Evolutionary conservation across 352 stramenopile species (phyloP), one percentile per base, ranked within the genome.

Genomic region (Albugo candida): DNA sequence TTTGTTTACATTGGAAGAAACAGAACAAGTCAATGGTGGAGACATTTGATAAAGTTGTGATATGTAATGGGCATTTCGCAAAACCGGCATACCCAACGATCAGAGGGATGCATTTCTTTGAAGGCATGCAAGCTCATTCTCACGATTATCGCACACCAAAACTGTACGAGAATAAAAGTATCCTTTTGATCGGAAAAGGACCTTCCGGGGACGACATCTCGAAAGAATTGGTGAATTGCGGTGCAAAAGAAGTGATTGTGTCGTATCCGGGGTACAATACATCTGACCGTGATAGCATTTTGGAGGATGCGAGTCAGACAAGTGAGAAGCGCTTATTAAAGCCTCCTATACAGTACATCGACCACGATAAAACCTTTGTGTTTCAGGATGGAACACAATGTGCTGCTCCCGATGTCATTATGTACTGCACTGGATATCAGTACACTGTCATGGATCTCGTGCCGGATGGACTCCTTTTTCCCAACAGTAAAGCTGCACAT

Each of bases 61-160:
- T 88, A 19, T 85, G 72, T 60, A 85, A 85, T 41, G 75, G 75
- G 21, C 75, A 88, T 45, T 88, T 88, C 36, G 68, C 72, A 19
- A 55, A 64, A 45, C 72, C 72, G 5, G 68, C 64, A 12, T 61
- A 63, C 16, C 58, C 63, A 1, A 24, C 35, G 1, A 79, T 85
- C 49, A 55, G 61, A 13, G 70, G 75, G 13, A 31, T n/a, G n/a
- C n/a, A n/a, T n/a, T n/a, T n/a, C n/a, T n/a, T n/a, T n/a, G n/a
- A n/a, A n/a, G n/a, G n/a, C n/a, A n/a, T n/a, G n/a, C n/a, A n/a
- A n/a, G 56, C 64, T 16, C 69, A 81, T 54, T 81, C 69, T 40
- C 62, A 70, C 60, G 55, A 61, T 36, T 81, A 81, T 52, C 66
- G 69, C 27, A 74, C 61, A 5, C 56, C 66, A 0, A 54, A 64